Evolutionary conservation across 2,329 filamentous ascomycete species (phyloP).

Genomic region (Orbilia javanica): DNA sequence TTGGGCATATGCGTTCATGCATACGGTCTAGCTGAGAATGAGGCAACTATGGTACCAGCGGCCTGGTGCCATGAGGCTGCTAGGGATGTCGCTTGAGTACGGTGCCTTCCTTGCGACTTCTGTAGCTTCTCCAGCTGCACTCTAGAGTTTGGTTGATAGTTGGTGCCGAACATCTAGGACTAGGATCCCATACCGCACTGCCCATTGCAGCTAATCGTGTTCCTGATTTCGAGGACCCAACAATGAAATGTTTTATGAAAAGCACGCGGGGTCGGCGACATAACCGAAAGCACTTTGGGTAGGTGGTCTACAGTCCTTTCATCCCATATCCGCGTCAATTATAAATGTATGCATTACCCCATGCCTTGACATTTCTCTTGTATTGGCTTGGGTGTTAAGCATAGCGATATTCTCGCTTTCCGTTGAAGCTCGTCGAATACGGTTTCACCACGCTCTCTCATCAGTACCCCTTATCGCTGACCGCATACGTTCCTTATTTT

Average conservation of each 20-base stretch:
- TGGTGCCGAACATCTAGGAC: not conserved
- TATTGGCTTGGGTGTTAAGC: slow-evolving; percentile 1
- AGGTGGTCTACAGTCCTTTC: not conserved
- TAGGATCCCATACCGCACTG: not conserved
- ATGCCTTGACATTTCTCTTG: not conserved
- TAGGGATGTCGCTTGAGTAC: not conserved
- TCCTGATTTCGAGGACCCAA: not conserved
- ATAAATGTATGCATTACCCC: slow-evolving; percentile 12
- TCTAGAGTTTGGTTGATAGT: slow-evolving; percentile 10
- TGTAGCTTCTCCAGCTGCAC: not conserved
- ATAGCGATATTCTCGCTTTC: not conserved
- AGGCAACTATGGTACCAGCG: slow-evolving; percentile 5
- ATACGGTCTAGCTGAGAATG: not conserved
- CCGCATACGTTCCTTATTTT: not conserved
- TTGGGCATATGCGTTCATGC: slow-evolving; percentile 11
- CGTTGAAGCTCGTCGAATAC: not conserved
- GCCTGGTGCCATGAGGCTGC: not conserved
- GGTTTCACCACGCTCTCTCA: not conserved
- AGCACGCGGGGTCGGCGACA: slow-evolving; percentile 3
- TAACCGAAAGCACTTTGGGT: no score
- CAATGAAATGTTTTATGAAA: not conserved
- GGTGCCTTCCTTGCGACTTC: not conserved
- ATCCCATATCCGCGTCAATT: not conserved
- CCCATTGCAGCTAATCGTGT: slow-evolving; percentile 6
- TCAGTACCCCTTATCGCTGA: slow-evolving; percentile 3